phyloP scores from a whole-genome alignment of 2,329 filamentous ascomycete species.

The Echinosphaeria canescens region DNA sequence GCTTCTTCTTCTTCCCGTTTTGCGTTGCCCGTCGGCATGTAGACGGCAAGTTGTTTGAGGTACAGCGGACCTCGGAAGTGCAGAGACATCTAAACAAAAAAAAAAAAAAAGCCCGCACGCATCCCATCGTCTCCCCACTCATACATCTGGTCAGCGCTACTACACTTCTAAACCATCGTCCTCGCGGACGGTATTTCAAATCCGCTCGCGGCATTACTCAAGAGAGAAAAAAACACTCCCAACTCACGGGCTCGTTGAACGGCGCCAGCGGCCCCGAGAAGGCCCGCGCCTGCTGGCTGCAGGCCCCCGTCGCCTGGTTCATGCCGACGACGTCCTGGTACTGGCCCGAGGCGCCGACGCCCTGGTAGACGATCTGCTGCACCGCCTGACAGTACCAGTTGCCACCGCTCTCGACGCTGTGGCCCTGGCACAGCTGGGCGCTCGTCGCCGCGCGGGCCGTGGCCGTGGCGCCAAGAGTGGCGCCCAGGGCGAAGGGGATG shows the following conservation, averaged over 20 bases:
- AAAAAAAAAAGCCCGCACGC: not conserved
- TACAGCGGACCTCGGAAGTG: conserved; percentile 51
- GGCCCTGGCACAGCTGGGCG: conserved; percentile 13
- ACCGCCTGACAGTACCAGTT: conserved; percentile 49
- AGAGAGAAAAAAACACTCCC: conserved; percentile 1
- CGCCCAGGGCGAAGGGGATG: too few species aligned
- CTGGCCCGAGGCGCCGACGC: conserved; percentile 32
- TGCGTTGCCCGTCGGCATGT: conserved; percentile 23
- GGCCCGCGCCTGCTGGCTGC: conserved; percentile 23
- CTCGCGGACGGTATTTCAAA: too few species aligned
- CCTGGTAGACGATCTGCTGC: conserved; percentile 42
- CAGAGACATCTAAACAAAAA: conserved; percentile 37
- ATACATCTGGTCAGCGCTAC: not conserved
- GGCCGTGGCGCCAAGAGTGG: too few species aligned
- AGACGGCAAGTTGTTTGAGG: conserved; percentile 47
- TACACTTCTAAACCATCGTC: too few species aligned
- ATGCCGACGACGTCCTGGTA: conserved; percentile 46
- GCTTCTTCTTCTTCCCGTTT: conserved; percentile 14
- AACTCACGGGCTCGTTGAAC: conserved; percentile 45
- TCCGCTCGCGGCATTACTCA: not conserved
- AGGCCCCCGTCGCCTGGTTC: conserved; percentile 25
- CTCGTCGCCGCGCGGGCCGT: not conserved
- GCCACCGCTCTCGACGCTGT: conserved; percentile 16
- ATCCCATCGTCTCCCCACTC: not conserved
- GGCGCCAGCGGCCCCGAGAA: conserved; percentile 44